Base-by-base conservation (phyloP, 2,329 filamentous ascomycete species). In the Coniochaeta ligniaria region DNA sequence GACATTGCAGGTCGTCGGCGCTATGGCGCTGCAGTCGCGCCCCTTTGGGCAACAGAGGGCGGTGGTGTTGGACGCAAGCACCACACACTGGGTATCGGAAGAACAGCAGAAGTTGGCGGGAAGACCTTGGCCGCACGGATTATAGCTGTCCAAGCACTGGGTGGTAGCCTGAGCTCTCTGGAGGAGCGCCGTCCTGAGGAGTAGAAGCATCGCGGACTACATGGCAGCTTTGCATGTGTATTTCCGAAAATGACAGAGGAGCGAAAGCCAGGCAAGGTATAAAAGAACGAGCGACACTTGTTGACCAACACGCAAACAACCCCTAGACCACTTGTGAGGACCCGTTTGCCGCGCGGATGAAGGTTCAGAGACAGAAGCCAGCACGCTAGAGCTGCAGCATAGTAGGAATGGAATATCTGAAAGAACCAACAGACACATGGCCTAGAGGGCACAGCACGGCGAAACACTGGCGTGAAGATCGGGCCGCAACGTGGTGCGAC, bases 31-130 rank as follows among this genome's bases (percentile, higher is more conserved):
- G 54, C 66, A 68, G 35, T 47, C 22, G 1, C 9, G 1, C 26
- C 63, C 62, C 0, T 24, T 3, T 1, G 63, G 62, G 47, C 66
- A 68, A 58, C 66, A 68, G 20, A 66, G 22, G n/a, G 61, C 62
- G 6, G 64, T 66, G 0, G 64, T 66, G 28, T 63, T 63, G 58
- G 60, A 33, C 12, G 59, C 57, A 12, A 62, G 38, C 4, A 58
- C 45, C 16, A 66, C 7, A 38, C 65, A 67, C 0, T 28, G 31
- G 38, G 17, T 59, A 16, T 26, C 26, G 2, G 60, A 16, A 1
- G 52, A n/a, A 57, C 65, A 67, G 59, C 63, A 67, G 41, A 67
- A 66, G 60, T 61, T 57, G 43, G 24, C 45, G 14, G 65, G 64
- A 12, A 66, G 60, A 26, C 55, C 58, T 16, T 58, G 28, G 17